Evolutionary conservation across 371 early-diverging fungal genomes (phyloP).

Genomic region (Rhizopus arrhizus): DNA sequence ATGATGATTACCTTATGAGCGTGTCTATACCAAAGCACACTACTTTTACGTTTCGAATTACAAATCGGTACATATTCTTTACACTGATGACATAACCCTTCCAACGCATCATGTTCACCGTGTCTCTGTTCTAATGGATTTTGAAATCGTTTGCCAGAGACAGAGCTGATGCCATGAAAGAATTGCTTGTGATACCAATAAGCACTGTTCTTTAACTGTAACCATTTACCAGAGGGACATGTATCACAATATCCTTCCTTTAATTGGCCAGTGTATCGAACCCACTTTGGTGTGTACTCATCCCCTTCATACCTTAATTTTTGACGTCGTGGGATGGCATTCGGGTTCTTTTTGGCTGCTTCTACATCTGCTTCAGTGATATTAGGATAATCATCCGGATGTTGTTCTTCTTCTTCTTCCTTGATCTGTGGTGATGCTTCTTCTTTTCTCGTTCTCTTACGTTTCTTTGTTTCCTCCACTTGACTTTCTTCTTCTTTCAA

Average conservation of each 20-base stretch:
- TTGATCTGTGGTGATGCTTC: background rate
- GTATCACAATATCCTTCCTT: conserved; percentile 90
- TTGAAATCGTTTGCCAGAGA: conserved; percentile 77
- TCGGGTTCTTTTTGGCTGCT: conserved; percentile 36
- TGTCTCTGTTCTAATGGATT: conserved; percentile 72
- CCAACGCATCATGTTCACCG: conserved; percentile 63
- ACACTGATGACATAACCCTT: conserved; percentile 89
- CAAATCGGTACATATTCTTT: conserved; percentile 79
- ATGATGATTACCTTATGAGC: conserved; percentile 78
- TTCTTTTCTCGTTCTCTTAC: background rate
- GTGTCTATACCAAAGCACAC: conserved; percentile 86
- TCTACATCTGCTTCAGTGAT: conserved; percentile 40
- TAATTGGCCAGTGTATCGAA: conserved; percentile 73
- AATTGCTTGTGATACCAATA: conserved; percentile 96
- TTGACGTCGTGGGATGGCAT: conserved; percentile 61
- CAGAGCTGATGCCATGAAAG: conserved; percentile 86
- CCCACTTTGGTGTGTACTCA: conserved; percentile 88
- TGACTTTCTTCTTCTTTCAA: conserved; percentile 1
- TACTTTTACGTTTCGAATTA: conserved; percentile 74
- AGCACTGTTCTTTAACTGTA: conserved; percentile 91
- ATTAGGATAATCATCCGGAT: conserved; percentile 27
- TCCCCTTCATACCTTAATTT: conserved; percentile 73
- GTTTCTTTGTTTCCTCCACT: background rate
- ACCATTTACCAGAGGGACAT: conserved; percentile 86
- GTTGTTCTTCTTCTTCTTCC: conserved; percentile 1